These are phyloP conservation scores for Clausena lansium DNA, from an alignment of 345 rosid species.

Conservation along the genomic window DNA sequence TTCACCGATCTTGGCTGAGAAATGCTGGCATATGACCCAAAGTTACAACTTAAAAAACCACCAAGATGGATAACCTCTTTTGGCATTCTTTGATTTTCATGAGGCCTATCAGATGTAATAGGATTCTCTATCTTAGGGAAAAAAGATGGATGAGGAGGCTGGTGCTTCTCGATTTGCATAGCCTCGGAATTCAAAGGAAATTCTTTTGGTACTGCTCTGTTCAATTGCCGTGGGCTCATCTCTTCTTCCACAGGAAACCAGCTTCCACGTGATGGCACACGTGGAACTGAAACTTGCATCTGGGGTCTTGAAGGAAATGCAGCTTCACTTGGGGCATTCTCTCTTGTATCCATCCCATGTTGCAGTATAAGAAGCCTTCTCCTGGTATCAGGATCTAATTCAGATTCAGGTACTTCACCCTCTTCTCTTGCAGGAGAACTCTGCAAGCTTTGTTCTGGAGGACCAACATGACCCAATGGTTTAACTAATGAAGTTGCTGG, in stretches of 20 bases:
- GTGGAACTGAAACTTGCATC: constrained; percentile 62
- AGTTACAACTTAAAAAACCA: background rate
- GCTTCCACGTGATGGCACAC: constrained; percentile 56
- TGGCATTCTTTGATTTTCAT: constrained; percentile 73
- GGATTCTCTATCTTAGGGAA: constrained; percentile 66
- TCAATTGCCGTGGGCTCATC: constrained; percentile 68
- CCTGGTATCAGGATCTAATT: constrained; percentile 94
- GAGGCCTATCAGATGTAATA: constrained; percentile 67
- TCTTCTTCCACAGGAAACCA: constrained; percentile 89
- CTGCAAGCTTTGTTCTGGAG: constrained; percentile 71
- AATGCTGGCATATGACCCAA: background rate
- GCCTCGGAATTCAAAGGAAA: constrained; percentile 63
- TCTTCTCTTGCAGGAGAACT: constrained; percentile 97
- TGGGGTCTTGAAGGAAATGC: constrained; percentile 66
- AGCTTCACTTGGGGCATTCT: constrained; percentile 59
- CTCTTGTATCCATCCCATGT: constrained; percentile 94
- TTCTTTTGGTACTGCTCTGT: constrained; percentile 60
- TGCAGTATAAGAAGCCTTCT: constrained; percentile 97
- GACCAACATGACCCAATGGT: constrained; percentile 52
- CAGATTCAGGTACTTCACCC: constrained; percentile 99
- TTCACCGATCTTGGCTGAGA: background rate
- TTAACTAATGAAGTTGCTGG: constrained; percentile 52
- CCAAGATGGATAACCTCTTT: constrained; percentile 57
- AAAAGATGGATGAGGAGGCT: constrained; percentile 55
- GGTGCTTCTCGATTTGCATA: constrained; percentile 63